Evolutionary conservation across 345 rosid genomes (phyloP), one percentile per base, ranked within the genome.

Genomic region (Odontarrhena argentea): DNA sequence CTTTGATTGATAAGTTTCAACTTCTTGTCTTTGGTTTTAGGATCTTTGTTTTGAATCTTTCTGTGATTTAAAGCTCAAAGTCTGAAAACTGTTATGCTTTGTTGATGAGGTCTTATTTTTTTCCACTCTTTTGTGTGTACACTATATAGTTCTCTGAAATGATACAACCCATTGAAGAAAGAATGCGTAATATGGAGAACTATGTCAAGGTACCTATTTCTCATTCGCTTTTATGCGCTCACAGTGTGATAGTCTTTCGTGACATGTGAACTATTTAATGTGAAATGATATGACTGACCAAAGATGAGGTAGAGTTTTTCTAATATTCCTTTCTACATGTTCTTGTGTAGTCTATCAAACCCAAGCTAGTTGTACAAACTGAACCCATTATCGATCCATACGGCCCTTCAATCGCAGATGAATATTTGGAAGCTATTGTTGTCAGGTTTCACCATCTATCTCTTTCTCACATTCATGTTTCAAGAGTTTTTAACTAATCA

Each of bases 391-490:
- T 62, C 0, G 96, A 88, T 65, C 96, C 95, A 0, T 91, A 90
- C 22, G 97, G 94, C 44, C 98, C 98, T 74, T 90, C 98, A 18
- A 87, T 94, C 3, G 68, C 82, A 3, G 94, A 88, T 69, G 83
- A 82, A 84, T 49, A 74, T 59, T 76, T 88, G 81, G 96, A 91
- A 73, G 96, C 96, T 60, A 83, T 91, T 48, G 85, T 91, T 73
- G 99, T 94, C 65, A 93, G 98, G 98, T 87, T 67, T 47, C 51
- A 55, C 44, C 15, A 32, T 51, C 13, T 43, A 9, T 36, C 9
- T 7, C 66, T 11, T 36, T 2, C 24, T n/a, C 44, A 51, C 25
- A n/a, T 57, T 7, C 30, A 2, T 38, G 1, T 26, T 36, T 61
- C 35, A 5, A n/a, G 8, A 9, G 9, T 8, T 28, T 60, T 22